A percentile compares a stretch with the other conserved stretches of the same genome.
Conservation (phyloP, 768 basidiomycete genomes). For the Lyophyllum shimeji region DNA sequence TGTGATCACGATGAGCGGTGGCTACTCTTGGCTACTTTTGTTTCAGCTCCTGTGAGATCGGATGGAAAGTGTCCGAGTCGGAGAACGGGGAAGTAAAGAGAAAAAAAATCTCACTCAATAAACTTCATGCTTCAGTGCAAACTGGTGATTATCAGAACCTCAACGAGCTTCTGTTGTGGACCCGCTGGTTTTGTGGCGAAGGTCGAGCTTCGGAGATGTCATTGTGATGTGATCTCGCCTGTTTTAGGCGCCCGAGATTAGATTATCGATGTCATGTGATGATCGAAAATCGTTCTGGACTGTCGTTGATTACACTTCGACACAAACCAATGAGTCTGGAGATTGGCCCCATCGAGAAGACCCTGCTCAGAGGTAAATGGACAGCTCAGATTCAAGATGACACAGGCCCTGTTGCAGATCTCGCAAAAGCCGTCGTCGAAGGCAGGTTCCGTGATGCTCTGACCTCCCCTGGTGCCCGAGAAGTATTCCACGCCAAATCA, state of each 20-base stretch:
- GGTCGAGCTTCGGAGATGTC: not conserved
- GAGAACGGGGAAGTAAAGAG: not conserved
- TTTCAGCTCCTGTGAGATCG: conserved; percentile 6
- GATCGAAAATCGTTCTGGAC: conserved; percentile 4
- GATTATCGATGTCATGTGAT: conserved; percentile 7
- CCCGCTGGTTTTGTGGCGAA: conserved; percentile 4
- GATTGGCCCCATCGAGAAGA: conserved; percentile 45
- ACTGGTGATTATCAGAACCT: conserved; percentile 4
- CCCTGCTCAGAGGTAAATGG: conserved; percentile 54
- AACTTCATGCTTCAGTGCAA: not conserved
- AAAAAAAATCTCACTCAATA: not conserved
- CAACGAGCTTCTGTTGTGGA: not conserved
- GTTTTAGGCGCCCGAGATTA: not conserved
- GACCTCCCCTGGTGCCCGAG: conserved; percentile 42
- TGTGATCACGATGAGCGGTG: not conserved
- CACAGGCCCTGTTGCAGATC: conserved; percentile 23
- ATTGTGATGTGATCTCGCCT: not conserved
- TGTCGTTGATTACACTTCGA: not conserved
- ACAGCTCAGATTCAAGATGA: conserved; percentile 24
- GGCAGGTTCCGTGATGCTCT: conserved; percentile 58
- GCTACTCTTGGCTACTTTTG: not conserved
- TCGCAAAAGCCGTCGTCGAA: conserved; percentile 57
- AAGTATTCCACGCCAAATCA: conserved; percentile 34
- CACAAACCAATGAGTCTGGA: conserved; percentile 19
- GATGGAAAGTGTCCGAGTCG: not conserved